A percentile compares a stretch with the other conserved stretches of the same genome.
Conservation (phyloP, 305 asterid genomes). For the Fraxinus angustifolia region DNA sequence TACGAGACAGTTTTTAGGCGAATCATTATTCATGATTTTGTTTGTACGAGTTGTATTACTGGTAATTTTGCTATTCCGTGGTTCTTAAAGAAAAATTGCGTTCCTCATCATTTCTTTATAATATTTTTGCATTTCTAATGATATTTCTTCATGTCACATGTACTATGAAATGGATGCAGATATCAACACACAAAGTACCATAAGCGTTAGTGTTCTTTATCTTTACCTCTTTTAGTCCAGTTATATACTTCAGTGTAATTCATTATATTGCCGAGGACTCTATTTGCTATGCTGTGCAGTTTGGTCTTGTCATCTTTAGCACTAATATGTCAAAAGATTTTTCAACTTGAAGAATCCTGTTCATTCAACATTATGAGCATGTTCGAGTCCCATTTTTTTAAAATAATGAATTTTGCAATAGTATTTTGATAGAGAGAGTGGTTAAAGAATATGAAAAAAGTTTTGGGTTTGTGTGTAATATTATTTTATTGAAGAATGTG, state of each 20-base stretch:
- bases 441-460: background rate
- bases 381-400: background rate
- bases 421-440: background rate
- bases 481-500: background rate
- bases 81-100: background rate
- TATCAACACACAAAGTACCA: constrained; percentile 98
- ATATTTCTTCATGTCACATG: constrained; percentile 45
- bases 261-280: background rate
- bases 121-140: constrained; percentile 28
- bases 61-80: background rate
- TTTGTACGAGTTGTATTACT: constrained; percentile 1
- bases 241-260: background rate
- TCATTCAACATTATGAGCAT: background rate
- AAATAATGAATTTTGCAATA: background rate
- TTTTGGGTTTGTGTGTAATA: background rate
- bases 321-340: background rate
- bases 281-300: background rate
- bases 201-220: constrained; percentile 69
- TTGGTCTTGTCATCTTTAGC: background rate
- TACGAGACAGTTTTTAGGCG: background rate
- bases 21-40: background rate
- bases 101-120: constrained; percentile 8
- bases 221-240: constrained; percentile 13
- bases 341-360: background rate
- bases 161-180: constrained; percentile 48